phyloP scores from a whole-genome alignment of 345 rosid species.

The Eucalyptus marginata region DNA sequence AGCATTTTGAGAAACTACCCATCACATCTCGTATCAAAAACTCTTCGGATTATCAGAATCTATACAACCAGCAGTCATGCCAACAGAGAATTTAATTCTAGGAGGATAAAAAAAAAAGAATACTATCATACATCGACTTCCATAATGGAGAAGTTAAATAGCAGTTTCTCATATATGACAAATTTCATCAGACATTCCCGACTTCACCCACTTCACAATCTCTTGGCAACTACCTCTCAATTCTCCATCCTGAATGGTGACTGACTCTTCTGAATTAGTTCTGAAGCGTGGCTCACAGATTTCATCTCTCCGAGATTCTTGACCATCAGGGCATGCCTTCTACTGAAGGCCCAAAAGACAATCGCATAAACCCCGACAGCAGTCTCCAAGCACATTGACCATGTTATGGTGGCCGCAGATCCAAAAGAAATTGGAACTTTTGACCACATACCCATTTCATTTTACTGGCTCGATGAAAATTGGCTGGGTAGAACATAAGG shows the following conservation, averaged over 20 bases:
- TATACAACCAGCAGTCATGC: neutral
- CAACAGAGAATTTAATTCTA: neutral
- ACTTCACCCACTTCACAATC: neutral
- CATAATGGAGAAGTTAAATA: neutral
- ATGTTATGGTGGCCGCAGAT: neutral
- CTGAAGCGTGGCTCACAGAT: neutral
- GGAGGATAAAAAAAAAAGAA: neutral
- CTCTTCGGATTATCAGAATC: neutral
- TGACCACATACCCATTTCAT: neutral
- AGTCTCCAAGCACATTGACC: neutral
- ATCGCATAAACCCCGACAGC: neutral
- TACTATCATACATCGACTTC: neutral
- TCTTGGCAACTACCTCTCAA: neutral
- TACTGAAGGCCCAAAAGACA: neutral
- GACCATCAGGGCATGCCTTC: neutral
- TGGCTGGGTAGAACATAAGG: neutral
- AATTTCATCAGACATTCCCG: neutral
- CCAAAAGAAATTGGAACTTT: neutral
- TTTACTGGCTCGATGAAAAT: constrained; percentile 7
- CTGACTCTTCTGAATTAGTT: neutral
- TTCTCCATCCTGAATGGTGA: neutral
- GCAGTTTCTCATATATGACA: neutral
- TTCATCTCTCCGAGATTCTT: neutral
- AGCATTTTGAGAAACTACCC: neutral
- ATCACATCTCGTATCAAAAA: neutral